Conservation (phyloP, 2,329 filamentous ascomycete genomes). For the Fusarium sp. region DNA sequence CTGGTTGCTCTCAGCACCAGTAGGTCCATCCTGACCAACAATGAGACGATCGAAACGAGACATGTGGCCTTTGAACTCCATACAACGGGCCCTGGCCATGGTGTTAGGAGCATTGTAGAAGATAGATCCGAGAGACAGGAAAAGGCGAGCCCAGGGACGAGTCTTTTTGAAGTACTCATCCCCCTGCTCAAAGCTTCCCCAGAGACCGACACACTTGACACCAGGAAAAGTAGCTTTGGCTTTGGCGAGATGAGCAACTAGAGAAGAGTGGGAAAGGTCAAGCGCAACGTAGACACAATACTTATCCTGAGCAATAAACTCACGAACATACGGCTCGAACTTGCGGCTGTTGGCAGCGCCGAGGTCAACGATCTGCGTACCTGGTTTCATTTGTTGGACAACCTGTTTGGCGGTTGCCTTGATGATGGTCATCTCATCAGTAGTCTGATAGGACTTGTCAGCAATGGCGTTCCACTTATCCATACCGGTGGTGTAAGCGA, state of each 20-base stretch:
- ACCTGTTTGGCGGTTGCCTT: constrained; percentile 33
- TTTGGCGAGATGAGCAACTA: constrained; percentile 31
- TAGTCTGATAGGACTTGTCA: constrained; percentile 43
- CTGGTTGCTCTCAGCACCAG: not conserved
- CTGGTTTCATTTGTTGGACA: constrained; percentile 23
- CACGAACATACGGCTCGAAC: constrained; percentile 42
- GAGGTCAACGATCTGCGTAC: constrained; percentile 44
- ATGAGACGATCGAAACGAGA: constrained; percentile 31
- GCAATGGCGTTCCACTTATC: constrained; percentile 37
- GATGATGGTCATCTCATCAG: constrained; percentile 43
- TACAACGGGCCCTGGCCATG: constrained; percentile 38
- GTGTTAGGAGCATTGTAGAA: constrained; percentile 47
- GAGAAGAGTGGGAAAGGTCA: constrained; percentile 31
- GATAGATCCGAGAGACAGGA: constrained; percentile 43
- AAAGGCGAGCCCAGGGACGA: constrained; percentile 17
- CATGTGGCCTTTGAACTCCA: constrained; percentile 37
- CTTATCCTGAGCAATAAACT: constrained; percentile 41
- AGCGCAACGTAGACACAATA: constrained; percentile 43
- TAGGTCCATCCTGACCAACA: constrained; percentile 41
- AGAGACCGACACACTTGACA: constrained; percentile 39
- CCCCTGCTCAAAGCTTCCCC: constrained; percentile 44
- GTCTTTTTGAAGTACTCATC: constrained; percentile 40
- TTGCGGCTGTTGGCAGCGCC: constrained; percentile 44
- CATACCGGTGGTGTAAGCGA: constrained; percentile 46
- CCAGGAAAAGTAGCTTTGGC: constrained; percentile 38